These are phyloP conservation scores for Penicillium tannophilum DNA, from an alignment of 495 filamentous ascomycete species.

Conservation along the genomic window DNA sequence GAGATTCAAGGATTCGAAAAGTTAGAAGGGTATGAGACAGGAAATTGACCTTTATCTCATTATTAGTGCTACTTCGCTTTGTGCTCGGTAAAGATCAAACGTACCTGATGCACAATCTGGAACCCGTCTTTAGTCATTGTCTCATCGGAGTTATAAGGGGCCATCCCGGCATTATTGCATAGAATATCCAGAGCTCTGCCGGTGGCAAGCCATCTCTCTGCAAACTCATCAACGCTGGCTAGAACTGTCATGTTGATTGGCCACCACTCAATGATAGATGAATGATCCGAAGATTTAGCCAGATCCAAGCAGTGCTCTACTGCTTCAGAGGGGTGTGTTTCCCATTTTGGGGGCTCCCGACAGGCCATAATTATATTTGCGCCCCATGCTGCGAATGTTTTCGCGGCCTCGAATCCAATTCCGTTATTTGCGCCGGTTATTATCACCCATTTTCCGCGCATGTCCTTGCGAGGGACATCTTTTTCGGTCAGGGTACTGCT, in stretches of 20 bases:
- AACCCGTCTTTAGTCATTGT: constrained; percentile 28
- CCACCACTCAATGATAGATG: constrained; percentile 48
- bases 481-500: neutral
- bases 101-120: constrained; percentile 29
- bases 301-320: constrained; percentile 18
- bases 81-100: neutral
- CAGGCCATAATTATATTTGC: constrained; percentile 36
- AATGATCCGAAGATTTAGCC: constrained; percentile 20
- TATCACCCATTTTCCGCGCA: constrained; percentile 27
- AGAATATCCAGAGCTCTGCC: constrained; percentile 25
- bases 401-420: constrained; percentile 35
- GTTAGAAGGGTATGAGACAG: constrained; percentile 29
- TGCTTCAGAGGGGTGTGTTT: constrained; percentile 22
- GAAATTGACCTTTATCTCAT: constrained; percentile 24
- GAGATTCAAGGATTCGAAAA: constrained; percentile 23
- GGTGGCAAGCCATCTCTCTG: constrained; percentile 21
- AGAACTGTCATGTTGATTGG: constrained; percentile 52
- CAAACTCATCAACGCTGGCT: constrained; percentile 47
- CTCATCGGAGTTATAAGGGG: neutral
- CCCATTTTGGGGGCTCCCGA: constrained; percentile 29
- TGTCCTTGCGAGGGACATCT: neutral
- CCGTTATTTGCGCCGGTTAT: constrained; percentile 39
- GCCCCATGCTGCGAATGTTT: constrained; percentile 25
- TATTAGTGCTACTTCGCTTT: neutral
- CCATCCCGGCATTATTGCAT: constrained; percentile 31